A percentile compares a stretch with the other conserved stretches of the same genome.
phyloP scores from a whole-genome alignment of 768 basidiomycete genomes.

The Chalciporus sphaerocephalus region DNA sequence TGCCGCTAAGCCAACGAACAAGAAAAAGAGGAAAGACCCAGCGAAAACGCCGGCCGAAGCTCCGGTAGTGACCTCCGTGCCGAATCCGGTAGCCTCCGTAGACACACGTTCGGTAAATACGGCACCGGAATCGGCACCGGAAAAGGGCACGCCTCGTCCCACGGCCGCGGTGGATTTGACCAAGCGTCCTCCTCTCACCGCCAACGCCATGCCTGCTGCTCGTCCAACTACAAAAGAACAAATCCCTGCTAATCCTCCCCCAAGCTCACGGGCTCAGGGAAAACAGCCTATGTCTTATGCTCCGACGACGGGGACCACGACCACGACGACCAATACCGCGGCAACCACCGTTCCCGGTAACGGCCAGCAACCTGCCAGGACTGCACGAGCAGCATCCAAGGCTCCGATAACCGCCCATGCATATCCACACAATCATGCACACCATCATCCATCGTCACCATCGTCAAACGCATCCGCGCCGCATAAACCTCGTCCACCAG shows the following conservation, averaged over 20 bases:
- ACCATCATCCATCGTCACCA: constrained; percentile 50
- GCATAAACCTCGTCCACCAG: constrained; percentile 30
- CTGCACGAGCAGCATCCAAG: constrained; percentile 53
- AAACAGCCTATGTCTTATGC: constrained; percentile 88
- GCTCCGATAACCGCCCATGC: constrained; percentile 51
- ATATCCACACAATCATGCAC: constrained; percentile 46
- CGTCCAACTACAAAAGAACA: constrained; percentile 38
- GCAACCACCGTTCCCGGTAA: constrained; percentile 23
- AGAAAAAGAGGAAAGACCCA: constrained; percentile 43
- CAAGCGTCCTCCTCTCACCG: constrained; percentile 38
- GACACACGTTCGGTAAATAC: constrained; percentile 23
- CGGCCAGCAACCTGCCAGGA: constrained; percentile 32
- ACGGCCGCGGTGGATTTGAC: constrained; percentile 33
- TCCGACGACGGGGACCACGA: constrained; percentile 19
- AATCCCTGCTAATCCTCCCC: constrained; percentile 41
- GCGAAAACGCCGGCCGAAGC: constrained; percentile 20
- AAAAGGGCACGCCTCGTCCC: constrained; percentile 31
- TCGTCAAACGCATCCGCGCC: constrained; percentile 33
- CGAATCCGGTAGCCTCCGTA: constrained; percentile 23
- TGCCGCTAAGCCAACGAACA: constrained; percentile 31
- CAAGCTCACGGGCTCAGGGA: constrained; percentile 81
- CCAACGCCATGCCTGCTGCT: constrained; percentile 42
- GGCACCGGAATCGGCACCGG: constrained; percentile 33
- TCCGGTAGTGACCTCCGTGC: constrained; percentile 26
- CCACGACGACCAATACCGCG: constrained; percentile 35